Evolutionary conservation across 2,329 filamentous ascomycete genomes (phyloP).

Genomic region (Calcarisporium arbuscula): DNA sequence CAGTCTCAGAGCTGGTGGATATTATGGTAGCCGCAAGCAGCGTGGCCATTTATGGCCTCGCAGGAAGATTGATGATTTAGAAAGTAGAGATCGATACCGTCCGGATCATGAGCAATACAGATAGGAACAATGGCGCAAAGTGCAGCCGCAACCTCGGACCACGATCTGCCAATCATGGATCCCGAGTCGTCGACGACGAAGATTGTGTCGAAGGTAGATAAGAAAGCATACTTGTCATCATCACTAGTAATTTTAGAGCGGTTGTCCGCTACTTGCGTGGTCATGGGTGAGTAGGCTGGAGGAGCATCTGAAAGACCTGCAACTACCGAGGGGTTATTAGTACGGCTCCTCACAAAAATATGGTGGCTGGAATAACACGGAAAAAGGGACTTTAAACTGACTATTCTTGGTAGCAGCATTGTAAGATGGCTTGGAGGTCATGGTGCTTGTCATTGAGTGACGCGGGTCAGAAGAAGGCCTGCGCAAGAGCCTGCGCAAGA

Average conservation of each 20-base stretch:
- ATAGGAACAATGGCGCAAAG: slow-evolving; percentile 72
- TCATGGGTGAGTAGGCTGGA: slow-evolving; percentile 23
- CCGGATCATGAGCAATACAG: slow-evolving; percentile 69
- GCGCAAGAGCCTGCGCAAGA: no score
- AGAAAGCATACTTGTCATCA: slow-evolving; percentile 70
- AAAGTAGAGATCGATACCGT: slow-evolving; percentile 90
- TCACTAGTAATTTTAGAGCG: slow-evolving; percentile 26
- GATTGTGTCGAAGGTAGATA: slow-evolving; percentile 74
- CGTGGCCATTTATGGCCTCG: slow-evolving; percentile 28
- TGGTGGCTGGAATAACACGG: no score
- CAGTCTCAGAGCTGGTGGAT: slow-evolving; percentile 50
- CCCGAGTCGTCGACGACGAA: slow-evolving; percentile 91
- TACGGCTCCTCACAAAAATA: no score
- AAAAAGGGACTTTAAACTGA: no score
- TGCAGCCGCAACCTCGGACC: slow-evolving; percentile 67
- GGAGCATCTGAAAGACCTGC: no score
- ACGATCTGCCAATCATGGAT: slow-evolving; percentile 73
- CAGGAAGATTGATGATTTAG: slow-evolving; percentile 58
- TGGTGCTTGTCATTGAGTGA: no score
- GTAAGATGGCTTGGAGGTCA: no score
- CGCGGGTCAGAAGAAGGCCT: no score
- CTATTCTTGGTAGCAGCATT: no score
- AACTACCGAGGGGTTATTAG: no score
- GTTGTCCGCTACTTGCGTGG: slow-evolving; percentile 8
- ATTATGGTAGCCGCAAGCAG: slow-evolving; percentile 54